These are phyloP conservation scores for Schwanniomyces etchellsii DNA, from an alignment of 1,139 yeast species.

Conservation along the genomic window DNA sequence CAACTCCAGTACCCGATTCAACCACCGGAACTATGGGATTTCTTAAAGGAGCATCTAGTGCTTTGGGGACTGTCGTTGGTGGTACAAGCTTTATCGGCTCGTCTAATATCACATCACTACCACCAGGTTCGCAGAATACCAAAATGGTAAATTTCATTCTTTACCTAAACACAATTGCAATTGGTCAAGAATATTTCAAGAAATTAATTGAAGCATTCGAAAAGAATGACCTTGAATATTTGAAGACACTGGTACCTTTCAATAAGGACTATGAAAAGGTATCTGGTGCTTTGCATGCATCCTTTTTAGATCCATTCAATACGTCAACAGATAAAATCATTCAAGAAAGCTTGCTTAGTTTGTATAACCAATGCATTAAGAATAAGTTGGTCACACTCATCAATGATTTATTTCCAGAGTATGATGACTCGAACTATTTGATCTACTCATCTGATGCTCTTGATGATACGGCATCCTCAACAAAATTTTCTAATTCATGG, in stretches of 20 bases:
- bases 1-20: slow-evolving; percentile 33
- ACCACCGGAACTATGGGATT: slow-evolving; percentile 25
- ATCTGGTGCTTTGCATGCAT: slow-evolving; percentile 31
- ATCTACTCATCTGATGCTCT: slow-evolving; percentile 24
- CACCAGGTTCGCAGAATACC: slow-evolving; percentile 12
- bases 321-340: slow-evolving; percentile 42
- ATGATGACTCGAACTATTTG: slow-evolving; percentile 35
- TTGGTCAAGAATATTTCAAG: slow-evolving; percentile 50
- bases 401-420: slow-evolving; percentile 51
- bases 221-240: slow-evolving; percentile 14
- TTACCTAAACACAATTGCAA: slow-evolving; percentile 56
- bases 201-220: slow-evolving; percentile 38
- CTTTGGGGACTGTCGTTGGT: slow-evolving; percentile 42
- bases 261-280: slow-evolving; percentile 46
- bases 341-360: slow-evolving; percentile 46
- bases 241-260: slow-evolving; percentile 48
- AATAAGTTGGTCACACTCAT: slow-evolving; percentile 42
- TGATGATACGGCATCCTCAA: slow-evolving; percentile 26
- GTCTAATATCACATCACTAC: slow-evolving; percentile 6
- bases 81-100: too few relatives aligned
- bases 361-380: slow-evolving; percentile 57
- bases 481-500: slow-evolving; percentile 61
- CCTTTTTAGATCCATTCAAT: slow-evolving; percentile 34
- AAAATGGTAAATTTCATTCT: slow-evolving; percentile 46
- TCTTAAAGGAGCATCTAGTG: slow-evolving; percentile 43